Evolutionary conservation across 192 early-diverging fungal species (phyloP).

Genomic region (Coemansia sp.): DNA sequence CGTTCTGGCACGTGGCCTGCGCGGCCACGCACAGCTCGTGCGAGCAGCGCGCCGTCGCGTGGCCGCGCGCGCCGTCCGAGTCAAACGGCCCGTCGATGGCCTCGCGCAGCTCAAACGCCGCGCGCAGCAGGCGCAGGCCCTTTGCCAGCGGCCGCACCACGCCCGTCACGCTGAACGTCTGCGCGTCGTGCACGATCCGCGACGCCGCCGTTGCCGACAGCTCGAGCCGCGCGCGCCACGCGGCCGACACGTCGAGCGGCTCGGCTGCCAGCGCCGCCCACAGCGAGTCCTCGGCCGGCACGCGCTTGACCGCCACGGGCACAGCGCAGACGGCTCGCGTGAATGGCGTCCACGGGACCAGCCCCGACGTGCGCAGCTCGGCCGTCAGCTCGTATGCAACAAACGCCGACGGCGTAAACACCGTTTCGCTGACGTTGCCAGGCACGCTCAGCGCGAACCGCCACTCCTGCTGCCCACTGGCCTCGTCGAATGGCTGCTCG

Average conservation of each 20-base stretch:
- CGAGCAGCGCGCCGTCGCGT: slow-evolving; percentile 14
- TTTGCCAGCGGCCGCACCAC: slow-evolving; percentile 38
- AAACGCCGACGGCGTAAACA: slow-evolving; percentile 36
- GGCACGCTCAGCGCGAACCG: slow-evolving; percentile 42
- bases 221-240: slow-evolving; percentile 39
- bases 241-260: slow-evolving; percentile 28
- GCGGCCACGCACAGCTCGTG: slow-evolving; percentile 15
- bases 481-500: slow-evolving; percentile 8
- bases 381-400: slow-evolving; percentile 40
- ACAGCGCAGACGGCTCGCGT: slow-evolving; percentile 9
- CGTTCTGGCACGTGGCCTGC: neutral
- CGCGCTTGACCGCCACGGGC: slow-evolving; percentile 36
- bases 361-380: slow-evolving; percentile 25
- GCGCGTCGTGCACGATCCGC: slow-evolving; percentile 31
- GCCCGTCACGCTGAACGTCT: slow-evolving; percentile 17
- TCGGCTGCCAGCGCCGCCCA: slow-evolving; percentile 31
- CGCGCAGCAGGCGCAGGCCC: slow-evolving; percentile 42
- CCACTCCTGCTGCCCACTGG: slow-evolving; percentile 28
- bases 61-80: neutral
- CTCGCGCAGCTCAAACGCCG: slow-evolving; percentile 45
- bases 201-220: slow-evolving; percentile 35
- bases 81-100: slow-evolving; percentile 27
- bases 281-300: slow-evolving; percentile 33
- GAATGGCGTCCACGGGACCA: slow-evolving; percentile 15
- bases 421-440: slow-evolving; percentile 37